Evolutionary conservation across 306 rosid species (phyloP).

Genomic region (Cucumis melo): DNA sequence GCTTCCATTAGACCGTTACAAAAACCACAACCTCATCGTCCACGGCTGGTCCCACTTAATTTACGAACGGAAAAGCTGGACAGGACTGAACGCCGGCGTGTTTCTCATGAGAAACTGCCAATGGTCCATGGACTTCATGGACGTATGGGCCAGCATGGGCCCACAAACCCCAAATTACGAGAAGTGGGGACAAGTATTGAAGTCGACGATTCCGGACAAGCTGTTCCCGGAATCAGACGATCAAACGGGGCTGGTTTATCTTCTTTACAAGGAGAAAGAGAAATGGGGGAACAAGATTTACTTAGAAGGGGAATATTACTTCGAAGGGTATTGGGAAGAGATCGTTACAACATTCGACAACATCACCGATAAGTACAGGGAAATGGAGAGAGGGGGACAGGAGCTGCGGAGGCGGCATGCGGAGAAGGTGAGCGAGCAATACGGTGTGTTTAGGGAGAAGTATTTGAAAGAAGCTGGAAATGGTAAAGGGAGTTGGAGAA

Average conservation of each 20-base stretch:
- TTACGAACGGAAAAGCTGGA: slow-evolving; percentile 26
- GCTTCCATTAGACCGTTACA: slow-evolving; percentile 17
- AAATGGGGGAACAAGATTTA: slow-evolving; percentile 25
- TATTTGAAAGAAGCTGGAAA: slow-evolving; percentile 3
- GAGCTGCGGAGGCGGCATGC: slow-evolving; percentile 25
- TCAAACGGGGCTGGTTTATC: slow-evolving; percentile 22
- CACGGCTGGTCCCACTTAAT: slow-evolving; percentile 22
- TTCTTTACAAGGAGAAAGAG: background rate
- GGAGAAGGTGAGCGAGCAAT: slow-evolving; percentile 16
- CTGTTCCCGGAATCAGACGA: slow-evolving; percentile 20
- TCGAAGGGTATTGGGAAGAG: slow-evolving; percentile 25
- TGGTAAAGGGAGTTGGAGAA: slow-evolving; percentile 3
- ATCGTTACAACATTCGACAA: slow-evolving; percentile 5
- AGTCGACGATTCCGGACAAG: slow-evolving; percentile 18
- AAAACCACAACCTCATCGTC: slow-evolving; percentile 13
- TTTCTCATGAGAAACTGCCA: slow-evolving; percentile 27
- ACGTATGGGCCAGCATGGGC: slow-evolving; percentile 35
- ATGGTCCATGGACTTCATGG: slow-evolving; percentile 33
- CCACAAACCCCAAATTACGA: slow-evolving; percentile 9
- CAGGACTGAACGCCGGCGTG: slow-evolving; percentile 23
- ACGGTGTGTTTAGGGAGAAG: slow-evolving; percentile 14
- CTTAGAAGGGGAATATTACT: slow-evolving; percentile 14
- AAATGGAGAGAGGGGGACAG: slow-evolving; percentile 6
- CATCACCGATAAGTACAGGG: background rate
- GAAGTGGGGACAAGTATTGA: slow-evolving; percentile 19